A percentile compares a stretch with the other conserved stretches of the same genome.
Evolutionary conservation across 495 filamentous ascomycete genomes (phyloP).

Genomic region (Cercophora sp.): DNA sequence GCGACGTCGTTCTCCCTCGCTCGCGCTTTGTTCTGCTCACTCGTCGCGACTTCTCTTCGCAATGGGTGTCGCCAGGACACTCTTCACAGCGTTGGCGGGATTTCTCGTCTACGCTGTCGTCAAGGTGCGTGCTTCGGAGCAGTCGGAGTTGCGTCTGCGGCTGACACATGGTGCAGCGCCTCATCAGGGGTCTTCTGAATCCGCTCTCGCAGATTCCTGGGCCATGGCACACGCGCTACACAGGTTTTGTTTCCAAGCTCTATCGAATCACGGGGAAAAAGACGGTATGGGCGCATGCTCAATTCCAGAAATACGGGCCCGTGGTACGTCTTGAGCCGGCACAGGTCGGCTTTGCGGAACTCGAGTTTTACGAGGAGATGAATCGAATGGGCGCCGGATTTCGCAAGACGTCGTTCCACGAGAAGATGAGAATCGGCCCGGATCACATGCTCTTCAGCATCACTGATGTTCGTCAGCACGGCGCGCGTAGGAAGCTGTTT

Average conservation of each 20-base stretch:
- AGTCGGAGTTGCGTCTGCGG: neutral
- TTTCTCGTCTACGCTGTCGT: neutral
- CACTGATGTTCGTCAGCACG: conserved; percentile 8
- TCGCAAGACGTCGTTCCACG: conserved; percentile 14
- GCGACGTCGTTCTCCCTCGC: no score
- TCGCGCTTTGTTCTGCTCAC: no score
- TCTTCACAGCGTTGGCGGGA: neutral
- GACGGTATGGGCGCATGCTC: conserved; percentile 10
- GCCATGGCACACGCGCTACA: conserved; percentile 39
- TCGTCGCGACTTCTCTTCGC: no score
- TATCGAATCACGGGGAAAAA: conserved; percentile 15
- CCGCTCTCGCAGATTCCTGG: conserved; percentile 51
- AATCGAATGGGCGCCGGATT: conserved; percentile 23
- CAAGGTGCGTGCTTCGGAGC: neutral
- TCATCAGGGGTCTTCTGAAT: conserved; percentile 49
- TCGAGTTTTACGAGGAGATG: conserved; percentile 54
- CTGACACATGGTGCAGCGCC: neutral
- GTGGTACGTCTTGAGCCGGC: conserved; percentile 53
- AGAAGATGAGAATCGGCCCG: conserved; percentile 10
- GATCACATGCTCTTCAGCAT: conserved; percentile 15
- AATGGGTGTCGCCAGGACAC: no score
- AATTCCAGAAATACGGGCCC: conserved; percentile 49
- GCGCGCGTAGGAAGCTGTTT: conserved; percentile 13
- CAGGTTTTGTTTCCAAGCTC: conserved; percentile 29
- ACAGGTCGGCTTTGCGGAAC: conserved; percentile 49